phyloP scores from a whole-genome alignment of 176 grass and related monocot species.

The Carex kokanica region DNA sequence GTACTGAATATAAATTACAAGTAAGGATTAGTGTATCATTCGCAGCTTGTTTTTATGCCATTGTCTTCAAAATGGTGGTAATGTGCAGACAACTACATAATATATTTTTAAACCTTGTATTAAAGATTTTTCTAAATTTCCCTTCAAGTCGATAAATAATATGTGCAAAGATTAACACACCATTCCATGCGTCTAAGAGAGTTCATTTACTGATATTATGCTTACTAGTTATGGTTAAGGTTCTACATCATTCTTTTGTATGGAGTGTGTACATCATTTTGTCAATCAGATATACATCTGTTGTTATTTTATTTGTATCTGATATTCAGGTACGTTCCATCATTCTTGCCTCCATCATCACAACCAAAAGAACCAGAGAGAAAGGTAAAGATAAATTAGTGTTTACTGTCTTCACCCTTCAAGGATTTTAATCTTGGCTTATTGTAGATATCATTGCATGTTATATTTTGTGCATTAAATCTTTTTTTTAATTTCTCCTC shows the following conservation, averaged over 20 bases:
- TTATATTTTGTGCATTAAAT: background rate
- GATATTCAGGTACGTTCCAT: slow-evolving; percentile 93
- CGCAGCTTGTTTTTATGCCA: background rate
- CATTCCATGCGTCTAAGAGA: background rate
- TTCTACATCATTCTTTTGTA: slow-evolving; percentile 16
- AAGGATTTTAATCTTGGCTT: slow-evolving; percentile 1
- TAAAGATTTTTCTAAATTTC: background rate
- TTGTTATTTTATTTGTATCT: slow-evolving; percentile 26
- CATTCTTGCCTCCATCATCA: slow-evolving; percentile 91
- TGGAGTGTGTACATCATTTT: background rate
- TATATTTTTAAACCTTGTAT: background rate
- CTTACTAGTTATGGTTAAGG: slow-evolving; percentile 7
- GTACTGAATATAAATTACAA: slow-evolving; percentile 4
- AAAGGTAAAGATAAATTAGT: slow-evolving; percentile 56
- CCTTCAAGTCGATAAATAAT: background rate
- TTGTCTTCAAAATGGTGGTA: background rate
- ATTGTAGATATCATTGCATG: background rate
- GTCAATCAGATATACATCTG: background rate
- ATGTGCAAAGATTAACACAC: background rate
- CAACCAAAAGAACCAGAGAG: slow-evolving; percentile 70
- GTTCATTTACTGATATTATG: background rate
- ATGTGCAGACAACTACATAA: background rate
- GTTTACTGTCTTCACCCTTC: background rate
- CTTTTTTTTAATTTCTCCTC: background rate
- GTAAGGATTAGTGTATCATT: background rate